A percentile compares a stretch with the other conserved stretches of the same genome.
Evolutionary conservation across 2,329 filamentous ascomycete genomes (phyloP).

Genomic region (Talaromyces atroroseus): DNA sequence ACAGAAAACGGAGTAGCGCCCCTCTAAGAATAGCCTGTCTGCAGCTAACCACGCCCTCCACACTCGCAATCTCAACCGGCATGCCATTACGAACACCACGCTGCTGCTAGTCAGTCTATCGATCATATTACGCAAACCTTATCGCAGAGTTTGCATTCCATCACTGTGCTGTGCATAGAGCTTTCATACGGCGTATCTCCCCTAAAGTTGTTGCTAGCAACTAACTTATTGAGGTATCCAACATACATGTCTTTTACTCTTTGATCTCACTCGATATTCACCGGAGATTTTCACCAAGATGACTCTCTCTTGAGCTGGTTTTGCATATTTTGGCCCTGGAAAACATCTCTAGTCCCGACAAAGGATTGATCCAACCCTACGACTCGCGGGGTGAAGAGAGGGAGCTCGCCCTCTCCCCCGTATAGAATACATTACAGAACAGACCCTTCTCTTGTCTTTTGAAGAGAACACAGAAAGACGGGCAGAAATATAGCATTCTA

Average conservation of each 20-base stretch:
- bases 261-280: background rate
- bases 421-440: slow-evolving; percentile 5
- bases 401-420: background rate
- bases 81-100: background rate
- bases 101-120: background rate
- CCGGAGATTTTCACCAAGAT: background rate
- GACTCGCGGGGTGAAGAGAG: background rate
- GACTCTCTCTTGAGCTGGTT: background rate
- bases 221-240: background rate
- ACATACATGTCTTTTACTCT: background rate
- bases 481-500: background rate
- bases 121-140: background rate
- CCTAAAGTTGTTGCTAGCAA: background rate
- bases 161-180: background rate
- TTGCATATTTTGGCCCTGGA: background rate
- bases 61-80: background rate
- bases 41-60: background rate
- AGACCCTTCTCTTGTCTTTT: background rate
- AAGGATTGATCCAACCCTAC: background rate
- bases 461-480: background rate
- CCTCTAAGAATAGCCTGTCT: slow-evolving; percentile 6
- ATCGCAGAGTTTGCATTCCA: background rate
- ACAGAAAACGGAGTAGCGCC: slow-evolving; percentile 6
- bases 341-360: background rate
- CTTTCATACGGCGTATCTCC: background rate